A percentile compares a stretch with the other conserved stretches of the same genome.
Conservation (phyloP, 306 rosid species). For the Quercus bicolor region DNA sequence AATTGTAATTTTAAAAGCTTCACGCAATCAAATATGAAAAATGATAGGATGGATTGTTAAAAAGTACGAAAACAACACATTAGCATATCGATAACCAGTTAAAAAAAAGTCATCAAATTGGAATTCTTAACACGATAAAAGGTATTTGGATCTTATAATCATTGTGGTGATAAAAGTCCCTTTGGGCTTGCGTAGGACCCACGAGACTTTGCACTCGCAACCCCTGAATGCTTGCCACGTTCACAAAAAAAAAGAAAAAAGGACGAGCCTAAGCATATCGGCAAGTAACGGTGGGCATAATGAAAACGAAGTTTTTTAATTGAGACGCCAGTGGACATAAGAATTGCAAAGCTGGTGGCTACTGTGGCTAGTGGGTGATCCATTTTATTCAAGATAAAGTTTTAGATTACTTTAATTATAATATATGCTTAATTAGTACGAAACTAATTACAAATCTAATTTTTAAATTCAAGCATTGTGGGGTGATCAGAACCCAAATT, state of each 20-base stretch:
- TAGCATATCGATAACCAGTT: too few species aligned
- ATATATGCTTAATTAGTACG: neutral
- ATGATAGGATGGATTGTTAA: too few species aligned
- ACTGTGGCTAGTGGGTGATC: neutral
- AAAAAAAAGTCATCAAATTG: too few species aligned
- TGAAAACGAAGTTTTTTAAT: conserved; percentile 10
- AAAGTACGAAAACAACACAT: too few species aligned
- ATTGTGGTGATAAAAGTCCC: neutral
- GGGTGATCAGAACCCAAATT: neutral
- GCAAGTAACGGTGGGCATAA: neutral
- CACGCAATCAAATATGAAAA: too few species aligned
- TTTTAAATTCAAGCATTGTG: neutral
- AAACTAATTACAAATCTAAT: neutral
- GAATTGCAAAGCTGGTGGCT: neutral
- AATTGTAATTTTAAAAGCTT: too few species aligned
- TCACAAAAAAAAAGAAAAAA: neutral
- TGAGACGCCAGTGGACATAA: conserved; percentile 16
- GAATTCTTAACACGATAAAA: too few species aligned
- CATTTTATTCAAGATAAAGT: neutral
- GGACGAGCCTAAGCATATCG: neutral
- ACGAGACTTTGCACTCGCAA: neutral
- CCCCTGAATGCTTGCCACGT: neutral
- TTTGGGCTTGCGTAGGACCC: neutral
- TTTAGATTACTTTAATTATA: neutral
- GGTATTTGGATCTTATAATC: too few species aligned